phyloP scores from a whole-genome alignment of 2,329 filamentous ascomycete species.

The Cucurbitaria berberidis region DNA sequence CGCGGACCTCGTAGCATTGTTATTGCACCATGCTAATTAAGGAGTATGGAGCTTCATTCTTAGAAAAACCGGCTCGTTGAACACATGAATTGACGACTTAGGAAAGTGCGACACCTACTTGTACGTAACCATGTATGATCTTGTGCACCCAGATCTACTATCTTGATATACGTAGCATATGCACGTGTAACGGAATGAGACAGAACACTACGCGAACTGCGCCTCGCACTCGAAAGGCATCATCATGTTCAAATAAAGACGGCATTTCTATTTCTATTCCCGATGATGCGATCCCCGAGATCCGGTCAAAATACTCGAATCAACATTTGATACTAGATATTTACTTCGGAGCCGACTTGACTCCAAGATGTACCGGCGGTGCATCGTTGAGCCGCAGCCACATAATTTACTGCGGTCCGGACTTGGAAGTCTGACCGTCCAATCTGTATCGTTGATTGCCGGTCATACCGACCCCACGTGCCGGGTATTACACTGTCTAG shows the following conservation, averaged over 20 bases:
- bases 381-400: background rate
- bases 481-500: slow-evolving; percentile 1
- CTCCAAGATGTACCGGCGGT: background rate
- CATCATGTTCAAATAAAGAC: background rate
- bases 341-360: background rate
- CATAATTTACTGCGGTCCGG: background rate
- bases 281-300: background rate
- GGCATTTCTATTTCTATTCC: background rate
- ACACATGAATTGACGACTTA: background rate
- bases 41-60: background rate
- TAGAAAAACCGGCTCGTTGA: background rate
- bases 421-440: background rate
- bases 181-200: background rate
- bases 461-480: background rate
- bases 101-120: background rate
- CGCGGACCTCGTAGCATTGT: background rate
- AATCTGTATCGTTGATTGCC: background rate
- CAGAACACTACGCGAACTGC: too few relatives aligned
- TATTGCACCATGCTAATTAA: background rate
- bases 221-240: background rate
- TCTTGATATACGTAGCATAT: background rate
- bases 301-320: background rate
- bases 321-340: background rate
- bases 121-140: background rate
- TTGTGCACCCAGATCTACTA: background rate